These are phyloP conservation scores for Astrothelium subdiscretum DNA, from an alignment of 495 filamentous ascomycete species.

Conservation along the genomic window DNA sequence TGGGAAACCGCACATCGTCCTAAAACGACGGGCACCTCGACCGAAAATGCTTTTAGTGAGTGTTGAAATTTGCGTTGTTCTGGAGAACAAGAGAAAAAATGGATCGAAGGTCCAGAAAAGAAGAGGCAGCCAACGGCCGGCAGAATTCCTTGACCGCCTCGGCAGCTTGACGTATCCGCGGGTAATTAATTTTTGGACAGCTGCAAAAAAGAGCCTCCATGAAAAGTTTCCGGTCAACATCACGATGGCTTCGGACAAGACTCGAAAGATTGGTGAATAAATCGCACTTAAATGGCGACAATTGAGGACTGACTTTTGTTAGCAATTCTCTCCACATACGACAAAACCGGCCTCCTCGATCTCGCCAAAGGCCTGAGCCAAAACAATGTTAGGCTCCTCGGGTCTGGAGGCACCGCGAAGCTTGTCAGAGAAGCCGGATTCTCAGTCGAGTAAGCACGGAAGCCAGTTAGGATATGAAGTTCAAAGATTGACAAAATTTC, in stretches of 20 bases:
- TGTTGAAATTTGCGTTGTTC: background rate
- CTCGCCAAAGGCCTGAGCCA: conserved; percentile 88
- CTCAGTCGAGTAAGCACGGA: conserved; percentile 61
- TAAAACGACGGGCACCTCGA: background rate
- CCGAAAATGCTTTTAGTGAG: background rate
- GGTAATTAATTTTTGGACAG: too few species aligned
- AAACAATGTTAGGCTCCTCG: conserved; percentile 82
- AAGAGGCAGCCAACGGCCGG: background rate
- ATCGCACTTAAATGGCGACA: background rate
- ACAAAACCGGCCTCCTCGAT: conserved; percentile 95
- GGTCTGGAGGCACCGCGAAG: conserved; percentile 85
- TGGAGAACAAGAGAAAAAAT: background rate
- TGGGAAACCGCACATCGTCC: background rate
- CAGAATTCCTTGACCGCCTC: background rate
- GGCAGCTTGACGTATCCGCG: background rate
- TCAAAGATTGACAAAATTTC: background rate
- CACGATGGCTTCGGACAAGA: conserved; percentile 10
- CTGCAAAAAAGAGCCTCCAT: background rate
- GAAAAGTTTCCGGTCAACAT: background rate
- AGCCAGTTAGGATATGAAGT: background rate
- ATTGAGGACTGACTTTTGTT: background rate
- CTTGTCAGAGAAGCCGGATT: conserved; percentile 94
- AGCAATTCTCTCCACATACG: conserved; percentile 95
- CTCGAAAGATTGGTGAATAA: conserved; percentile 12
- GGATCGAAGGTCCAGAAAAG: background rate